Base-by-base conservation (phyloP, 2,329 filamentous ascomycete genomes). In the Ceratocystis eucalypticola region DNA sequence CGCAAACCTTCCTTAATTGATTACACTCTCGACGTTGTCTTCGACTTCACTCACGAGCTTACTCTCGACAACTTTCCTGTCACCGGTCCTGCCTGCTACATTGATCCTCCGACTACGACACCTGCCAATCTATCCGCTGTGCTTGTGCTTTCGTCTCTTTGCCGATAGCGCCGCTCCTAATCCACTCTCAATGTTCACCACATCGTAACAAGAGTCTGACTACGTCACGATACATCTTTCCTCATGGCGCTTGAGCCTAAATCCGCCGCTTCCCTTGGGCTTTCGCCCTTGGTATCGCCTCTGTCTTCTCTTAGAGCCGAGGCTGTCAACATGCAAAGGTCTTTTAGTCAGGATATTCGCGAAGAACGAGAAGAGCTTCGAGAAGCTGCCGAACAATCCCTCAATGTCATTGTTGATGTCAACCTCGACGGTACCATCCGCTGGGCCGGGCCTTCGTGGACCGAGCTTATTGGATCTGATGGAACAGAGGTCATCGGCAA, bases 361-460 rank as follows among this genome's bases (percentile, higher is more conserved):
- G 91, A 95, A 73, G 91, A 97, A 78, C 85, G 92, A 69, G 89
- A 96, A 74, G 93, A 97, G 74, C 82, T 99, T 71, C 91, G 92
- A 73, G 90, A 96, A 78, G 94, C 93, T 50, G 94, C 93, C 63
- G 93, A 97, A 77, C 91, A 96, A 78, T 96, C 92, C 25, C 82
- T 96, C 74, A 99, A 97, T 76, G 89, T 96, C 70, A 96, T 99
- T 74, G 83, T 99, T 74, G 93, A 99, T 77, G 81, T 99, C 70
- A 91, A 91, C 72, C 82, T 97, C 66, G 89, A 96, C 73, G 91
- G 91, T 70, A 88, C 85, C 69, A 88, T 99, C 72, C 88, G 91
- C 76, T 99, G 94, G 90, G 92, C 96, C 71, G 97, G 93, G 74
- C 90, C 92, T 12, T 96, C 93, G 17, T 99, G 94, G 94, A 84